Evolutionary conservation across 1,284 basidiomycete genomes (phyloP).

Genomic region (Apiotrichum gracile): DNA sequence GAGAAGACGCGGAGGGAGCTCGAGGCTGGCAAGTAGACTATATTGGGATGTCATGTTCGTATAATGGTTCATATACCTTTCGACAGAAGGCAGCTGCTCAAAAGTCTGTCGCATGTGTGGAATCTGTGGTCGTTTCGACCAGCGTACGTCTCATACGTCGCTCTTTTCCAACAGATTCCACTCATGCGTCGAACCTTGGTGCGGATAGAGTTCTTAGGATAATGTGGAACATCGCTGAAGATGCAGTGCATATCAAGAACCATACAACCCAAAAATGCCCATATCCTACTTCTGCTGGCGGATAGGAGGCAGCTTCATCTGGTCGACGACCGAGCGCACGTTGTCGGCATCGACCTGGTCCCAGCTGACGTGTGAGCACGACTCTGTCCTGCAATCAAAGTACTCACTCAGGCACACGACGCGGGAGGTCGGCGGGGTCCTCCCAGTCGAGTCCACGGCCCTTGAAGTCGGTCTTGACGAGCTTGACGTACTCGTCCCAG

Average conservation of each 20-base stretch:
- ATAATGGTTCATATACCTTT: too few species aligned
- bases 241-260: not conserved
- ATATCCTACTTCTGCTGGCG: conserved; percentile 3
- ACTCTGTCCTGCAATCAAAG: not conserved
- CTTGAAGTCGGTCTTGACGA: conserved; percentile 54
- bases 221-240: too few species aligned
- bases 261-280: conserved; percentile 21
- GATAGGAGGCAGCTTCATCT: conserved; percentile 10
- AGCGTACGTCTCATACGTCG: too few species aligned
- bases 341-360: conserved; percentile 6
- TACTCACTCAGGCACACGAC: conserved; percentile 14
- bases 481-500: conserved; percentile 58
- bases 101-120: too few species aligned
- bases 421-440: conserved; percentile 23
- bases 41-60: too few species aligned
- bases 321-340: conserved; percentile 1
- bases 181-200: too few species aligned
- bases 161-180: too few species aligned
- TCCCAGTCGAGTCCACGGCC: conserved; percentile 35
- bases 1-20: not conserved
- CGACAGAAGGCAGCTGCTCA: too few species aligned
- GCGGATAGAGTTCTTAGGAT: too few species aligned
- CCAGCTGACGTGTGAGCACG: conserved; percentile 4
- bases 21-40: not conserved
- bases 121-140: too few species aligned